phyloP scores from a whole-genome alignment of 768 basidiomycete genomes.

The Sutorius australiensis region DNA sequence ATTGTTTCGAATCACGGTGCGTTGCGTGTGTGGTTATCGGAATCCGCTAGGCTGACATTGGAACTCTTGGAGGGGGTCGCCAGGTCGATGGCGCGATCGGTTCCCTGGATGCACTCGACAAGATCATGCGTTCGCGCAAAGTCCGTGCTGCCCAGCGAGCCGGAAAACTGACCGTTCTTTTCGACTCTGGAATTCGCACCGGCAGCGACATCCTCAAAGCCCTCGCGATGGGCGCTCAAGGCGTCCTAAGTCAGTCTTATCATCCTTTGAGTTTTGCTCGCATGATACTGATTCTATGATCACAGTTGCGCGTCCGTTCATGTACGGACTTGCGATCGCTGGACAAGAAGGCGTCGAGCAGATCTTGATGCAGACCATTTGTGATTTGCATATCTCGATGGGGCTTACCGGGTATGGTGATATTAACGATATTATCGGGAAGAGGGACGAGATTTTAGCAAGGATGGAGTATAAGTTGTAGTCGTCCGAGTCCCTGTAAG shows the following conservation, averaged over 20 bases:
- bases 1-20: slow-evolving; percentile 43
- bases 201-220: slow-evolving; percentile 85
- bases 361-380: slow-evolving; percentile 61
- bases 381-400: slow-evolving; percentile 64
- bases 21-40: not conserved
- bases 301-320: slow-evolving; percentile 67
- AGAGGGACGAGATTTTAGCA: slow-evolving; percentile 33
- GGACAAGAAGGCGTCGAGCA: slow-evolving; percentile 76
- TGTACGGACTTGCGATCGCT: slow-evolving; percentile 67
- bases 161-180: slow-evolving; percentile 68
- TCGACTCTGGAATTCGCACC: slow-evolving; percentile 70
- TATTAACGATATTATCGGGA: slow-evolving; percentile 60
- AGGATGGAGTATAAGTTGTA: slow-evolving; percentile 19
- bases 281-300: not conserved
- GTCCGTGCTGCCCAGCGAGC: slow-evolving; percentile 54
- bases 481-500: not conserved
- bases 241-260: slow-evolving; percentile 58
- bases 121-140: slow-evolving; percentile 59
- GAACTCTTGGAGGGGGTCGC: slow-evolving; percentile 50
- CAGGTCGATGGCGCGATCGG: slow-evolving; percentile 80
- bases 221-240: slow-evolving; percentile 81
- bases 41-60: not conserved
- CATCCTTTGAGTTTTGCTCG: not conserved
- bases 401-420: slow-evolving; percentile 58
- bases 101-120: slow-evolving; percentile 67